Evolutionary conservation across 306 rosid genomes (phyloP).

Genomic region (Arachis hypogaea): DNA sequence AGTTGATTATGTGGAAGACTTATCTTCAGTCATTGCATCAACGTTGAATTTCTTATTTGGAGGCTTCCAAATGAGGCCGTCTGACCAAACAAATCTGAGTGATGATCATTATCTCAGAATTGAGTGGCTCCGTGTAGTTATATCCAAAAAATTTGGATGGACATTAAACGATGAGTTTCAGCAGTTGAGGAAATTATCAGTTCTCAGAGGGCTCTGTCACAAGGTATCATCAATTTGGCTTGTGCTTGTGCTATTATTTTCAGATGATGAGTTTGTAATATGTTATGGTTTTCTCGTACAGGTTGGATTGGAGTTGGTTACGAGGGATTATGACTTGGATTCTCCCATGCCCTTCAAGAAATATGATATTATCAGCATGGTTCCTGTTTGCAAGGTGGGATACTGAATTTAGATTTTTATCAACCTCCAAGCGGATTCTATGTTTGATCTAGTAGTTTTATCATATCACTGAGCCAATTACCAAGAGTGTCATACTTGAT

Average conservation of each 20-base stretch:
- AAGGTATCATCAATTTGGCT: slow-evolving; percentile 54
- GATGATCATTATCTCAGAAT: slow-evolving; percentile 62
- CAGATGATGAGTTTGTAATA: slow-evolving; percentile 26
- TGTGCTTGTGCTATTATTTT: neutral
- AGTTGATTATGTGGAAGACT: slow-evolving; percentile 53
- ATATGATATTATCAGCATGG: slow-evolving; percentile 72
- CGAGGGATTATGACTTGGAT: slow-evolving; percentile 90
- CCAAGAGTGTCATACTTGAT: slow-evolving; percentile 6
- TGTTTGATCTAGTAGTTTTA: slow-evolving; percentile 21
- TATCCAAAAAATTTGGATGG: slow-evolving; percentile 79
- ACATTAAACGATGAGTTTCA: slow-evolving; percentile 71
- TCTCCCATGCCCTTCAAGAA: slow-evolving; percentile 71
- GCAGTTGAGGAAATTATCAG: slow-evolving; percentile 75
- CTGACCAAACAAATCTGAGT: slow-evolving; percentile 38
- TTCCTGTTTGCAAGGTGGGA: slow-evolving; percentile 92
- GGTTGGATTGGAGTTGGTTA: slow-evolving; percentile 87
- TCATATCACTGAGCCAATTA: slow-evolving; percentile 15
- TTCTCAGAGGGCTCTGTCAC: slow-evolving; percentile 89
- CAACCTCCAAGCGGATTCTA: neutral
- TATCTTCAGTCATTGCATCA: slow-evolving; percentile 68
- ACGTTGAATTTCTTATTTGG: slow-evolving; percentile 79
- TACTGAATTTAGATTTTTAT: slow-evolving; percentile 2
- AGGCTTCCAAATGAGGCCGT: slow-evolving; percentile 47
- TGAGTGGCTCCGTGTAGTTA: slow-evolving; percentile 64
- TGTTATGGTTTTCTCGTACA: slow-evolving; percentile 39